These are phyloP conservation scores for Phytophthora multivora DNA, from an alignment of 352 stramenopile genomes.

Conservation along the genomic window DNA sequence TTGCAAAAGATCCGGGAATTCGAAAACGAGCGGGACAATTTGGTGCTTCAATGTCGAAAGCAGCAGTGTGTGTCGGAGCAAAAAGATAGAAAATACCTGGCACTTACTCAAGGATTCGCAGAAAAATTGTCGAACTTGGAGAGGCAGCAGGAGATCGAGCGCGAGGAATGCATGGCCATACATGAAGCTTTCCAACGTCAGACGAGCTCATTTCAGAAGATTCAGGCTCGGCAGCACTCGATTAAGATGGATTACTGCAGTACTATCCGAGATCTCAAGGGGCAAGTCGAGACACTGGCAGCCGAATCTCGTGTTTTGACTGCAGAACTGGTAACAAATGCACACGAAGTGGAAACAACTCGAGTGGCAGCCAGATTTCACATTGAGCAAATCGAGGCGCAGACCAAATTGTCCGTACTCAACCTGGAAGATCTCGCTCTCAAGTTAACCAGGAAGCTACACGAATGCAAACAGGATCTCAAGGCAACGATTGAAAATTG, in stretches of 20 bases:
- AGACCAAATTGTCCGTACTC: conserved; percentile 2
- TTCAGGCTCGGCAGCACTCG: conserved; percentile 15
- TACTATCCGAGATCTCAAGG: conserved; percentile 20
- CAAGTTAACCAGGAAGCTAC: conserved; percentile 6
- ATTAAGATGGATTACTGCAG: conserved; percentile 17
- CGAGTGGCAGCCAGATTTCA: background rate
- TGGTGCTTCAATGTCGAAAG: conserved; percentile 4
- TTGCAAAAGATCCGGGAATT: conserved; percentile 1
- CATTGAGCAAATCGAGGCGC: background rate
- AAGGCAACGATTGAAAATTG: conserved; percentile 7
- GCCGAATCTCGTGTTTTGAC: background rate
- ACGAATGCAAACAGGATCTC: conserved; percentile 21
- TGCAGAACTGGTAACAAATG: conserved; percentile 2
- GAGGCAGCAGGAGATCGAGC: conserved; percentile 16
- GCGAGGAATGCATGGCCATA: conserved; percentile 10
- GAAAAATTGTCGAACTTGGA: conserved; percentile 4
- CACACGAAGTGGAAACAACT: conserved; percentile 1
- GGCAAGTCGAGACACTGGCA: conserved; percentile 1
- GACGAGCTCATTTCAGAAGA: conserved; percentile 10
- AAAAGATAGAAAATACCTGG: background rate
- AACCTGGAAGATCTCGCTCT: background rate
- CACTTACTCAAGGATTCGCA: background rate
- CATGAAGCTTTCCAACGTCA: conserved; percentile 23
- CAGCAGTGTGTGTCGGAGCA: background rate
- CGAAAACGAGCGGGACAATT: conserved; percentile 14